Evolutionary conservation across 2,329 filamentous ascomycete species (phyloP).

Genomic region (Parascedosporium putredinis): DNA sequence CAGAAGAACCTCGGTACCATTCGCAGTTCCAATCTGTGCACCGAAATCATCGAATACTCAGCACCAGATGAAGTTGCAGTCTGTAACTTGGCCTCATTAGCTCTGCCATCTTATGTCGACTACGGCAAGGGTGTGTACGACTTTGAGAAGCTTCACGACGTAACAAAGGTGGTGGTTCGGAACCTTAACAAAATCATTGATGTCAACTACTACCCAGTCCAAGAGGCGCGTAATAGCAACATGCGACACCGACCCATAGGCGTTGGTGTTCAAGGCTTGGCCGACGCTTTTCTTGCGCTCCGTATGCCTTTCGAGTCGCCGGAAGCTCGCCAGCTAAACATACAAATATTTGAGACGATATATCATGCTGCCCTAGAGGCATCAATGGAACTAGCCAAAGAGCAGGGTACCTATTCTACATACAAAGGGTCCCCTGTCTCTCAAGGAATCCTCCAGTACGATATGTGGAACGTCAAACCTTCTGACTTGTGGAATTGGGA

Average conservation of each 20-base stretch:
- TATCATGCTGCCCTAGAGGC: constrained; percentile 91
- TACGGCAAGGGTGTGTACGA: constrained; percentile 77
- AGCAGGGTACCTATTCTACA: constrained; percentile 74
- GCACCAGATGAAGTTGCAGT: constrained; percentile 97
- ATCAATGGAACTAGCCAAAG: constrained; percentile 76
- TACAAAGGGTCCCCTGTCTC: constrained; percentile 92
- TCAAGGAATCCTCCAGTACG: constrained; percentile 91
- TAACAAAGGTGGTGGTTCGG: constrained; percentile 80
- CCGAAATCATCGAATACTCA: constrained; percentile 95
- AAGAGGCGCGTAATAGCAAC: constrained; percentile 89
- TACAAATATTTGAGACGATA: constrained; percentile 98
- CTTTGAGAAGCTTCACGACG: constrained; percentile 94
- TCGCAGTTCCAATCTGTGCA: constrained; percentile 97
- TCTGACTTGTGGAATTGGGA: constrained; percentile 97
- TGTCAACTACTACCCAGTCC: constrained; percentile 96
- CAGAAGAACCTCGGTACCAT: constrained; percentile 99
- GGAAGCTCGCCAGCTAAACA: constrained; percentile 88
- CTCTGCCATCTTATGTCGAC: constrained; percentile 85
- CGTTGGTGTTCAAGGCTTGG: constrained; percentile 93
- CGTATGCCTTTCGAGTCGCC: constrained; percentile 95
- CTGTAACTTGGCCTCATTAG: constrained; percentile 92
- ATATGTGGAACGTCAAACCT: constrained; percentile 96
- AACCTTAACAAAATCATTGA: constrained; percentile 99
- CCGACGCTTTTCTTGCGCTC: constrained; percentile 93
- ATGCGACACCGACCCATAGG: constrained; percentile 94